phyloP scores from a whole-genome alignment of 345 rosid genomes.

The Anastatica hierochuntica region DNA sequence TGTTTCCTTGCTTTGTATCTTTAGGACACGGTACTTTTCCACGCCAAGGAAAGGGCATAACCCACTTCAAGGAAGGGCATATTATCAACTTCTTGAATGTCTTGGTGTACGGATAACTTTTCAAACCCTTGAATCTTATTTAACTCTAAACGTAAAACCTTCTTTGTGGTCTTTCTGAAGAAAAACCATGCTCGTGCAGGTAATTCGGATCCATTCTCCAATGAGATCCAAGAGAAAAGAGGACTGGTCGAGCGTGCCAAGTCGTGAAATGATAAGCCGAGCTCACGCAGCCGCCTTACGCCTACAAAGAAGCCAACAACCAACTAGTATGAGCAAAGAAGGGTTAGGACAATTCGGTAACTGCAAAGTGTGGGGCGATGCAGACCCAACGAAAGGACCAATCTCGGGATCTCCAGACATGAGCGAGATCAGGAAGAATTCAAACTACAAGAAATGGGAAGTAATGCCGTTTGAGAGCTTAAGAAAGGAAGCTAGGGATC shows the following conservation, averaged over 20 bases:
- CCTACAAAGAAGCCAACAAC: constrained; percentile 45
- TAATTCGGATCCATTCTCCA: constrained; percentile 91
- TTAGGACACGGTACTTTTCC: constrained; percentile 93
- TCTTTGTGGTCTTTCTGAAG: constrained; percentile 11
- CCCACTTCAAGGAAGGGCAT: constrained; percentile 98
- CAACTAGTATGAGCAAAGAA: constrained; percentile 24
- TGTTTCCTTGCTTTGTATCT: not conserved
- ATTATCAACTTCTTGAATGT: constrained; percentile 93
- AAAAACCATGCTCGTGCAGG: constrained; percentile 32
- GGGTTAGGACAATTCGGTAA: constrained; percentile 63
- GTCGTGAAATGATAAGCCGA: constrained; percentile 54
- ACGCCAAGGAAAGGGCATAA: constrained; percentile 90
- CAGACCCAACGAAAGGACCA: constrained; percentile 46
- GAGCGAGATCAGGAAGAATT: constrained; percentile 57
- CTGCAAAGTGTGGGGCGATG: constrained; percentile 86
- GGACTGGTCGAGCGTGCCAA: constrained; percentile 84
- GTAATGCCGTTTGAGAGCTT: constrained; percentile 62
- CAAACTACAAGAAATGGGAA: constrained; percentile 91
- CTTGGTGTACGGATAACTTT: constrained; percentile 59
- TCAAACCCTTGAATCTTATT: not conserved
- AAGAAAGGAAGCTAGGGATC: constrained; percentile 82
- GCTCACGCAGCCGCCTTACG: constrained; percentile 77
- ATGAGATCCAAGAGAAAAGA: constrained; percentile 68
- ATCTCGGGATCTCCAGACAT: constrained; percentile 79
- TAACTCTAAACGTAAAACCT: not conserved